Conservation (phyloP, 495 filamentous ascomycete genomes). For the Aspergillus saccharolyticus region DNA sequence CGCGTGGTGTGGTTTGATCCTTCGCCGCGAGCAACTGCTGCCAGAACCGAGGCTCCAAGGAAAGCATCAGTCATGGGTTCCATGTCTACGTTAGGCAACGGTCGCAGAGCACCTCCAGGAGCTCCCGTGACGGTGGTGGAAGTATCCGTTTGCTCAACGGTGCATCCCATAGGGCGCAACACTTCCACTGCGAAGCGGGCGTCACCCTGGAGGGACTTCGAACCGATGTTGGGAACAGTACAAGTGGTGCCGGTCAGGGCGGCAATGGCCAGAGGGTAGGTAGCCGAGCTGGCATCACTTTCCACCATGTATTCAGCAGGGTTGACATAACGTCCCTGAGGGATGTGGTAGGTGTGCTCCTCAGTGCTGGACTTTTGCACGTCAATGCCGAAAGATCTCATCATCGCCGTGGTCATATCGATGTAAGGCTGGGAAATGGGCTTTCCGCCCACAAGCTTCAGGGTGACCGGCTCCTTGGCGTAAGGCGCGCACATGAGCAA, state of each 20-base stretch:
- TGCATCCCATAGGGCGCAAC: conserved; percentile 88
- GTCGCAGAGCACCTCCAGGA: conserved; percentile 61
- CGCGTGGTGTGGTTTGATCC: conserved; percentile 57
- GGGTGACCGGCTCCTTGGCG: conserved; percentile 85
- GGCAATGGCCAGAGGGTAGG: conserved; percentile 91
- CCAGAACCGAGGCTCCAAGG: conserved; percentile 87
- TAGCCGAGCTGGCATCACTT: conserved; percentile 96
- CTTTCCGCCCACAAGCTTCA: conserved; percentile 86
- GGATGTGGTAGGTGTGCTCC: conserved; percentile 91
- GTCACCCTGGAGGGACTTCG: conserved; percentile 87
- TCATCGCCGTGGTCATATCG: conserved; percentile 98
- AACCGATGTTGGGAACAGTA: conserved; percentile 94
- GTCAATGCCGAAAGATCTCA: conserved; percentile 84
- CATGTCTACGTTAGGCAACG: conserved; percentile 83
- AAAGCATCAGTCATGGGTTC: conserved; percentile 99
- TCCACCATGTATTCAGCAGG: conserved; percentile 86
- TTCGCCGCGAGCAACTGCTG: conserved; percentile 73
- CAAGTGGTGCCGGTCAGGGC: conserved; percentile 93
- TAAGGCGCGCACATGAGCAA: conserved; percentile 96
- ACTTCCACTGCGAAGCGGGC: conserved; percentile 92
- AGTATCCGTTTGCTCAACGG: conserved; percentile 72
- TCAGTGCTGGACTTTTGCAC: conserved; percentile 69
- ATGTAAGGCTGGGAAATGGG: conserved; percentile 97
- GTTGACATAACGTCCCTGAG: conserved; percentile 77
- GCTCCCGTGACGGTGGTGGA: conserved; percentile 95